phyloP scores from a whole-genome alignment of 1,284 basidiomycete species.

The Microbotryomycetes sp. region DNA sequence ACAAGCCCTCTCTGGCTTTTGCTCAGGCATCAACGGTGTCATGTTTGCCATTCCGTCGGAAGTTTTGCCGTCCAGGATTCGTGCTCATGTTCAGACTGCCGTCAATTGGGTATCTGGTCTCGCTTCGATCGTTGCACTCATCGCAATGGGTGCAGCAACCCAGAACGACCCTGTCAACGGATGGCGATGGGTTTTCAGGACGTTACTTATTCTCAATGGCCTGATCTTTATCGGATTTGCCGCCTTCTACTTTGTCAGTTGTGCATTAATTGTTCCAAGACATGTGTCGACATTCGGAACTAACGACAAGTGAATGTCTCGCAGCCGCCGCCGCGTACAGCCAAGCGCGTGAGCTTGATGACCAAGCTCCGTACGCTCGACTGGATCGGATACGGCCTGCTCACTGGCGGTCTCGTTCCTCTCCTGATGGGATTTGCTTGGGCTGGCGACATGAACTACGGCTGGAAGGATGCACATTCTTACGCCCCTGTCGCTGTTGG shows the following conservation, averaged over 20 bases:
- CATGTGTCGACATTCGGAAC: background rate
- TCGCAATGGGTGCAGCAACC: conserved; percentile 2
- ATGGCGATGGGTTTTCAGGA: conserved; percentile 12
- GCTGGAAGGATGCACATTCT: conserved; percentile 6
- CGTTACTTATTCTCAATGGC: background rate
- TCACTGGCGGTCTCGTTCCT: conserved; percentile 3
- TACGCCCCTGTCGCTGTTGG: conserved; percentile 11
- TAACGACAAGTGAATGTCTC: background rate
- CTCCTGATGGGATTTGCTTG: conserved; percentile 12
- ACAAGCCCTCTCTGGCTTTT: conserved; percentile 3
- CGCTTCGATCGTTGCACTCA: conserved; percentile 7
- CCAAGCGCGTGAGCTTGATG: background rate
- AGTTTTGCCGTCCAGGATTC: conserved; percentile 5
- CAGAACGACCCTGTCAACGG: conserved; percentile 6
- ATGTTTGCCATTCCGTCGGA: conserved; percentile 6
- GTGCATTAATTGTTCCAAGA: background rate
- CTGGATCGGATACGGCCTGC: conserved; percentile 10
- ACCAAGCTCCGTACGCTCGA: conserved; percentile 2
- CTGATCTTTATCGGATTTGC: conserved; percentile 4
- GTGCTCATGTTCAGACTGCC: conserved; percentile 2
- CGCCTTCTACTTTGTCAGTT: conserved; percentile 2
- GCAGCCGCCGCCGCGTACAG: conserved; percentile 8
- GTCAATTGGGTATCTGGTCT: conserved; percentile 1
- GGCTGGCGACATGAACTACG: background rate
- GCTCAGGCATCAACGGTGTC: conserved; percentile 4